Evolutionary conservation across 2,329 filamentous ascomycete genomes (phyloP).

Genomic region (Bipolaris oryzae): DNA sequence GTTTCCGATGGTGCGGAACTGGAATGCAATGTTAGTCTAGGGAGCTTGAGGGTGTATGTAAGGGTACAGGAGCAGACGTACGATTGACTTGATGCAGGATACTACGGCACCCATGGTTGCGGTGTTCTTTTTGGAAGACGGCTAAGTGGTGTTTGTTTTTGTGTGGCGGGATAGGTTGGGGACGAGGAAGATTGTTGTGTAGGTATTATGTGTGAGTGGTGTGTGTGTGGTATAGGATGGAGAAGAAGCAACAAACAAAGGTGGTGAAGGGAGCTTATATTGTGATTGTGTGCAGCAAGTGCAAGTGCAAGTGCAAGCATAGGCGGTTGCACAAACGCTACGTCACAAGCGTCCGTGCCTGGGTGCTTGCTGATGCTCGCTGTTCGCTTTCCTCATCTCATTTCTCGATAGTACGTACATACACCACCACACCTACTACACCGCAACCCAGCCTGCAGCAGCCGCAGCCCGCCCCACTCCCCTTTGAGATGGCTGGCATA

Average conservation of each 20-base stretch:
- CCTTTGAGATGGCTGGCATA: neutral
- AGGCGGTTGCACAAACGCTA: conserved; percentile 6
- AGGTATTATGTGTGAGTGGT: neutral
- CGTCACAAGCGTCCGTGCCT: conserved; percentile 19
- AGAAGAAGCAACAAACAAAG: conserved; percentile 1
- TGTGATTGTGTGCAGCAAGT: neutral
- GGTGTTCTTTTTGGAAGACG: conserved; percentile 17
- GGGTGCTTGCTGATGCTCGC: conserved; percentile 5
- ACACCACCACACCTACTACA: no score
- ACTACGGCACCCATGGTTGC: conserved; percentile 79
- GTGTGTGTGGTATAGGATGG: neutral
- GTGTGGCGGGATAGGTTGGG: neutral
- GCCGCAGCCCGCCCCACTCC: neutral
- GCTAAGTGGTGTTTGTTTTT: conserved; percentile 1
- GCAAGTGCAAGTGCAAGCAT: neutral
- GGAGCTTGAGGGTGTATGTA: neutral
- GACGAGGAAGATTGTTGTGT: neutral
- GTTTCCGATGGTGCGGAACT: conserved; percentile 56
- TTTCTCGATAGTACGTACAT: neutral
- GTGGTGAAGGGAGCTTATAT: neutral
- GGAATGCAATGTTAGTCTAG: conserved; percentile 31
- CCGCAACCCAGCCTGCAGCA: neutral
- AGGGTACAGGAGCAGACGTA: conserved; percentile 57
- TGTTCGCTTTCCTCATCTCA: neutral
- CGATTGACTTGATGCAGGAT: conserved; percentile 63